A percentile compares a stretch with the other conserved stretches of the same genome.
Conservation (phyloP, 2,329 filamentous ascomycete species). For the Pseudodiploospora longispora region DNA sequence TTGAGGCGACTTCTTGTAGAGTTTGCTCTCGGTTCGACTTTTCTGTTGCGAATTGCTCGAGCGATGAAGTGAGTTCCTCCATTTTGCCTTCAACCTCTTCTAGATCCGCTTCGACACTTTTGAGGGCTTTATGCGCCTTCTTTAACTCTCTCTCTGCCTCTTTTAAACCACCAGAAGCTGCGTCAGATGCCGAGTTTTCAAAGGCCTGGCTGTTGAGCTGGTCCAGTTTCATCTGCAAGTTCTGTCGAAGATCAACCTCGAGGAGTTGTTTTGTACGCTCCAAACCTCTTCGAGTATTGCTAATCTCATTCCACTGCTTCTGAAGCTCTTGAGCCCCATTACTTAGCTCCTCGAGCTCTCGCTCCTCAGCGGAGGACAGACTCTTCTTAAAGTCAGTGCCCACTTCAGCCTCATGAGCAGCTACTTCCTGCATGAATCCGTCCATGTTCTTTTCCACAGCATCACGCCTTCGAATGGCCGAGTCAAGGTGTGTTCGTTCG, state of each 20-base stretch:
- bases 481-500: constrained; percentile 64
- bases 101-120: constrained; percentile 59
- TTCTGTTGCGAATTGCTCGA: constrained; percentile 47
- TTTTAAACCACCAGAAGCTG: constrained; percentile 58
- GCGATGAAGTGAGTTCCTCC: constrained; percentile 41
- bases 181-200: constrained; percentile 54
- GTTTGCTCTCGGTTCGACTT: constrained; percentile 59
- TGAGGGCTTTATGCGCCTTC: constrained; percentile 62
- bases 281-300: constrained; percentile 63
- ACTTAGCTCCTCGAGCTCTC: constrained; percentile 64
- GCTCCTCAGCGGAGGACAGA: constrained; percentile 73
- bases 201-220: constrained; percentile 72
- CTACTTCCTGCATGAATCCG: constrained; percentile 65
- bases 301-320: constrained; percentile 68
- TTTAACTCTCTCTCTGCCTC: constrained; percentile 76
- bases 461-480: constrained; percentile 55
- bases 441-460: constrained; percentile 69
- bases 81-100: constrained; percentile 67
- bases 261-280: constrained; percentile 75
- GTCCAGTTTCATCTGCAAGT: constrained; percentile 78
- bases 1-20: constrained; percentile 66
- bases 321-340: constrained; percentile 64
- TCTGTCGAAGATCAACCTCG: constrained; percentile 82
- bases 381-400: constrained; percentile 87
- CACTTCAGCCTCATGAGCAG: constrained; percentile 72